Percentiles rank a stretch among this genome's conserved stretches.
These are phyloP conservation scores for Boletus semigastroideus DNA, from an alignment of 1,284 basidiomycete genomes.

Conservation along the genomic window DNA sequence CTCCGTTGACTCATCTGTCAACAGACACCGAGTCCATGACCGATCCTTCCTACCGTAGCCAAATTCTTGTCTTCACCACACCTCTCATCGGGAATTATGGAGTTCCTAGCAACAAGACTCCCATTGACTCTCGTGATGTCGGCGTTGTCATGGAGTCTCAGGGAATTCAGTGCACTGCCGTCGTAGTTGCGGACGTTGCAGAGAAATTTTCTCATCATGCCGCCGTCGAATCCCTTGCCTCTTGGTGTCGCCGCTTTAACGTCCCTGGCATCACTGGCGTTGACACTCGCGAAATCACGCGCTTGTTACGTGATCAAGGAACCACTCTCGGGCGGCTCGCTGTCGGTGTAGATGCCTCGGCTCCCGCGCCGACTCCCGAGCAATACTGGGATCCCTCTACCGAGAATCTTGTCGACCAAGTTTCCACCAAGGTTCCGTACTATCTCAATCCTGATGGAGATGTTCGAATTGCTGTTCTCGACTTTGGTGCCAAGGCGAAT, in stretches of 20 bases:
- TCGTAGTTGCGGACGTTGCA: conserved; percentile 94
- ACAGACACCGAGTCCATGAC: conserved; percentile 99
- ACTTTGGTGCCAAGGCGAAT: conserved; percentile 98
- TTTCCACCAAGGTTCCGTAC: conserved; percentile 86
- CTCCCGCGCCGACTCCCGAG: conserved; percentile 55
- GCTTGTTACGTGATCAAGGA: conserved; percentile 92
- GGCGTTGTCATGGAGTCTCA: conserved; percentile 91
- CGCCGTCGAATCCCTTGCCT: conserved; percentile 89
- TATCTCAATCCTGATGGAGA: conserved; percentile 86
- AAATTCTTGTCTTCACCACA: conserved; percentile 97
- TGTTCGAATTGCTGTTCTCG: conserved; percentile 91
- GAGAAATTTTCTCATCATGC: conserved; percentile 94
- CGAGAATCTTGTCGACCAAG: conserved; percentile 93
- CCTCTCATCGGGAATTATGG: conserved; percentile 99
- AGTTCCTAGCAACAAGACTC: conserved; percentile 81
- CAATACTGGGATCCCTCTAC: conserved; percentile 92
- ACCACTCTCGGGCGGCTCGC: conserved; percentile 94
- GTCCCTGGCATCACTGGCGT: conserved; percentile 96
- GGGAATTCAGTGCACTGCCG: conserved; percentile 87
- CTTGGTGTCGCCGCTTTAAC: conserved; percentile 91
- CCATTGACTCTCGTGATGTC: conserved; percentile 78
- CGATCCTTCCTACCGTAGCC: conserved; percentile 96
- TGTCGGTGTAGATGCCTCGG: conserved; percentile 73
- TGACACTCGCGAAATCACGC: conserved; percentile 96
- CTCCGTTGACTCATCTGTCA: conserved; percentile 11